Base-by-base conservation (phyloP, 257 asterid genomes). In the Nicotiana otophora region DNA sequence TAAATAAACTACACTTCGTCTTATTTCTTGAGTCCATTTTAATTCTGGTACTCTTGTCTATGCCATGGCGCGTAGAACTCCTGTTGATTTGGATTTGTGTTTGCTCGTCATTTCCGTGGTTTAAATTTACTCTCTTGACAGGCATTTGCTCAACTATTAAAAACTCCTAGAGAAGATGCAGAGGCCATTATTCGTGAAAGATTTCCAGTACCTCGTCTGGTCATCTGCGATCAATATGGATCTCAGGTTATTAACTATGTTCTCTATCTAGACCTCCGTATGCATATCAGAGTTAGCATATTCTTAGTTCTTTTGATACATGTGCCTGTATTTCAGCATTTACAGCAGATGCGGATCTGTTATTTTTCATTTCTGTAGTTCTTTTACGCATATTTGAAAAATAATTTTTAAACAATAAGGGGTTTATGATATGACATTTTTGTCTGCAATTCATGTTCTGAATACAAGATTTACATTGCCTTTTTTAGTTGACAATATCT, bases 141-240 rank as follows among this genome's bases (percentile, higher is more conserved):
- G 99, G 97, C 95, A 81, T 96, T 96, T 69, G 93, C 97, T 72
- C 91, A 89, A 81, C 88, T 96, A 89, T 91, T 96, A 83, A 91
- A 86, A 90, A 91, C 93, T 87, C 99, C 99, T 31, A 91, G 86
- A 58, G 97, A 90, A 57, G 99, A 96, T 74, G 90, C 97, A 14
- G 94, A 93, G 82, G 82, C 90, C 64, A 91, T 94, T 62, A 81
- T 89, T 58, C 89, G 55, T 75, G 99, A 96, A 69, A 91, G 98
- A 86, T 96, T 96, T 87, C 99, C 99, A 42, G 98, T 92, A 68
- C 98, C 99, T 85, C 99, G 99, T 80, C 80, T 92, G 62, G 99
- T 96, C 83, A 87, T 93, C 53, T 96, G 99, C 84, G 99, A 96
- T 87, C 99, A 96, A 81, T 95, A 96, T 64, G 98, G 98, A 48